Evolutionary conservation across 2,329 filamentous ascomycete genomes (phyloP), one percentile per base, ranked within the genome.

Genomic region (Neoarthrinium moseri): DNA sequence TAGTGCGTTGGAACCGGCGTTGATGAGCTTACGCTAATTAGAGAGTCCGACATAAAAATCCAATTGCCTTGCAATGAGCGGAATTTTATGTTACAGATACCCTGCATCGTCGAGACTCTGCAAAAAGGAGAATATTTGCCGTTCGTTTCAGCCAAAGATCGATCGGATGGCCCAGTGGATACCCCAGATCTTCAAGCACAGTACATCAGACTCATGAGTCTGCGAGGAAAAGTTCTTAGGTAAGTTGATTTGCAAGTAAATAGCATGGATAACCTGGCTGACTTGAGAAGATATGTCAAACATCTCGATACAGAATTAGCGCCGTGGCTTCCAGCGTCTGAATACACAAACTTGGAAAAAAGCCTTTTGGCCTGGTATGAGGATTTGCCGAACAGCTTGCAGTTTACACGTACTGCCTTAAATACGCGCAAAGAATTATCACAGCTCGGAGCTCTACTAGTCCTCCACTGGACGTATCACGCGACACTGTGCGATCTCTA

Each of bases 51-150:
- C 23, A 43, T 54, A 21, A 43, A 44, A 35, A 46, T 54, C 20
- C 50, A 64, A 32, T 49, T 64, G 8, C 62, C 62, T 2, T 52
- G 52, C 34, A 51, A 49, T 27, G 52, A 54, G 30, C 37, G 40
- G 8, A 51, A 35, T 22, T 52, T 52, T 27, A 37, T 45, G 15
- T 38, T 47, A 11, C 48, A 52, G 38, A 45, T 39, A 3, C 45
- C 50, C 8, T 50, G 43, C 21, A 35, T 52, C 36, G 45, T 50
- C 12, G 49, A 52, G 40, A 39, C 45, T 12, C 37, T 52, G 32
- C 34, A 42, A 37, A 44, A 35, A 4, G 47, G 47, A 8, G 41
- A 30, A 3, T 45, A 45, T 13, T 35, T 52, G 18, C 43, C 47
- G 10, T 40, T 40, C 17, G 4, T 54, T 47, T 29, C 15, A 38